Evolutionary conservation across 768 basidiomycete genomes (phyloP), one percentile per base, ranked within the genome.

Genomic region (Galerina sulciceps): DNA sequence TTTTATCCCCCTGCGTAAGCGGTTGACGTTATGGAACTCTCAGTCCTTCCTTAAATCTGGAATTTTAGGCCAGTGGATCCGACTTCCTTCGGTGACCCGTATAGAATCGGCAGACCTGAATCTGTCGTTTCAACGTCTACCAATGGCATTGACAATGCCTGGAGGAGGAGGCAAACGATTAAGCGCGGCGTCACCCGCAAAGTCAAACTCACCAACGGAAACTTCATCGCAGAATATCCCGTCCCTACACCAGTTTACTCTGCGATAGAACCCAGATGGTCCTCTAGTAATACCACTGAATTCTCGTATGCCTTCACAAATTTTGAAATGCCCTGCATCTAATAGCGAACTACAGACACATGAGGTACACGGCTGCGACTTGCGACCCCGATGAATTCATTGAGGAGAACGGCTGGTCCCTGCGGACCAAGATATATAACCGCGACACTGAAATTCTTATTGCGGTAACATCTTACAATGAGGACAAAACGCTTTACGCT

Each of bases 311-410:
- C 79, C 15, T 9, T 43, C 45, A 42, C 48, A 14, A 8, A 17
- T 51, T 37, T n/a, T 45, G 31, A 18, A 38, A 22, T 10, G 5
- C 35, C 42, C 13, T n/a, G 22, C 26, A 10, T 23, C 22, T 15
- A 20, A 50, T 40, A 23, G 17, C 18, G 17, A 10, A 52, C 17
- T 22, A 35, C 59, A 90, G 88, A 35, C 94, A 97, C 74, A 94
- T 97, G 92, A 84, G 94, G 41, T 97, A 96, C 76, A 95, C 89
- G 42, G 95, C 94, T 15, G 94, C 93, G 15, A 95, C 93, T 1
- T 87, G 86, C 68, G 94, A 96, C 68, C 94, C 94, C 13, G 94
- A 96, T 69, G 93, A 95, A 61, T 96, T 95, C 69, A 76, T 76
- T 9, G 85, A 87, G 68, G 89, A 83, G 10, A 85, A 81, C 64